A percentile compares a stretch with the other conserved stretches of the same genome.
Conservation (phyloP, 1,284 basidiomycete species). For the Takashimella koratensis region DNA sequence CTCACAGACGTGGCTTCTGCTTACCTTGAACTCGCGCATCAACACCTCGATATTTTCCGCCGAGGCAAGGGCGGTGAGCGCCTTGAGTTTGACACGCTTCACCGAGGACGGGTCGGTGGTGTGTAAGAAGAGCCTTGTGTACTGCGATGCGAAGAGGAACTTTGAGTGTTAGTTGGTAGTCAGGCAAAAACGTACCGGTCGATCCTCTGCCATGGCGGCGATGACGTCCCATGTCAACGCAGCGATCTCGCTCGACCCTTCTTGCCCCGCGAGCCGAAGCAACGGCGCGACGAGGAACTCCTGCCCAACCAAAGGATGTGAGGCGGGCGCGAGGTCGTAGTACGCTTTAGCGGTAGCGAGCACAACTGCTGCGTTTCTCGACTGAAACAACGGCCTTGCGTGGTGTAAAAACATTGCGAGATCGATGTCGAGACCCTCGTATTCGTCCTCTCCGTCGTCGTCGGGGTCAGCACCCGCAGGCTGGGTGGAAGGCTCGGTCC, state of each 20-base stretch:
- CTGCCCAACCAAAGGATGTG: conserved; percentile 34
- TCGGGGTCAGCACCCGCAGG: conserved; percentile 2
- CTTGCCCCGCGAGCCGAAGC: conserved; percentile 46
- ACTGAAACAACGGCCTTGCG: conserved; percentile 72
- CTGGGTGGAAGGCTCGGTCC: conserved; percentile 1
- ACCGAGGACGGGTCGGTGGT: conserved; percentile 61
- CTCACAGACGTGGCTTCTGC: conserved; percentile 22
- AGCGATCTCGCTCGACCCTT: conserved; percentile 60
- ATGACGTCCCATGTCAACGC: conserved; percentile 70
- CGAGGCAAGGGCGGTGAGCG: conserved; percentile 63
- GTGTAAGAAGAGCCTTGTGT: conserved; percentile 65
- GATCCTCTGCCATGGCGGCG: conserved; percentile 58
- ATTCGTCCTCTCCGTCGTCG: conserved; percentile 36
- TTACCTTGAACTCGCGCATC: conserved; percentile 74
- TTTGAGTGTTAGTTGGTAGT: conserved; percentile 32
- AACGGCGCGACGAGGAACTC: conserved; percentile 38
- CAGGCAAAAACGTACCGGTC: conserved; percentile 54
- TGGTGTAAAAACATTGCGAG: conserved; percentile 70
- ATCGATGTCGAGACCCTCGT: conserved; percentile 64
- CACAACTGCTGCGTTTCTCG: conserved; percentile 79
- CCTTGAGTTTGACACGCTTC: conserved; percentile 69
- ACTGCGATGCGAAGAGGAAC: conserved; percentile 61
- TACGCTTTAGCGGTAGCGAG: conserved; percentile 67
- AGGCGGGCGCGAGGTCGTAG: conserved; percentile 65
- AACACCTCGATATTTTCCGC: conserved; percentile 65